Percentiles rank a stretch among this genome's conserved stretches.
Evolutionary conservation across 371 early-diverging fungal species (phyloP).

Genomic region (Choanephora cucurbitarum): DNA sequence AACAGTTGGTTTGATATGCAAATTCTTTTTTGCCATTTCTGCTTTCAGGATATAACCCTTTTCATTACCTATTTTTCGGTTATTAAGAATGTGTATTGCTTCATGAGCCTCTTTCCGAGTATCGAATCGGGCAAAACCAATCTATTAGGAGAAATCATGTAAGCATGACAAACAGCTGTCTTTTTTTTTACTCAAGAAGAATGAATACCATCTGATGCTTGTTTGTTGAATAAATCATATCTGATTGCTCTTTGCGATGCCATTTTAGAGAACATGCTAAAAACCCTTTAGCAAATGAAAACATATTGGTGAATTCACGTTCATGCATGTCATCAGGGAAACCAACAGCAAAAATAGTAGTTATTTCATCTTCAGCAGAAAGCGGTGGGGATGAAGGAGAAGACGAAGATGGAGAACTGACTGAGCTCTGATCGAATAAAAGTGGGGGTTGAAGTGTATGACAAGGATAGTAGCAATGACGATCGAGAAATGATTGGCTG

Average conservation of each 20-base stretch:
- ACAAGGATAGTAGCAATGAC: too few relatives aligned
- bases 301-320: constrained; percentile 97
- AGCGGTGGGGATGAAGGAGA: constrained; percentile 15
- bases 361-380: constrained; percentile 61
- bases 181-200: neutral
- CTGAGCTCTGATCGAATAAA: constrained; percentile 15
- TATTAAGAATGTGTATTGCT: constrained; percentile 38
- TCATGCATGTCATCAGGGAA: constrained; percentile 97
- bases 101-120: constrained; percentile 44
- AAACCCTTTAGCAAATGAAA: constrained; percentile 92
- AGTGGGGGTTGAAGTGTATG: constrained; percentile 20
- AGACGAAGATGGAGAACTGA: constrained; percentile 2
- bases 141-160: constrained; percentile 19
- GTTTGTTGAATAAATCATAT: constrained; percentile 20
- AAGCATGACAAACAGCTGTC: neutral
- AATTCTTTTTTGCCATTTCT: constrained; percentile 93
- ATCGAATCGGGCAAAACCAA: constrained; percentile 47
- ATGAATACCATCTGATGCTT: constrained; percentile 88
- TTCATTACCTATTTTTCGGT: constrained; percentile 40
- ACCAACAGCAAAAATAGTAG: constrained; percentile 96
- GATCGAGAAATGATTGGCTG: too few relatives aligned
- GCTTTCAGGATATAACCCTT: constrained; percentile 43
- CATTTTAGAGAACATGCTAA: constrained; percentile 93
- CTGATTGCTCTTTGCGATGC: constrained; percentile 64
- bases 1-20: constrained; percentile 58